Conservation (phyloP, 345 rosid genomes). For the Aquilaria sinensis region DNA sequence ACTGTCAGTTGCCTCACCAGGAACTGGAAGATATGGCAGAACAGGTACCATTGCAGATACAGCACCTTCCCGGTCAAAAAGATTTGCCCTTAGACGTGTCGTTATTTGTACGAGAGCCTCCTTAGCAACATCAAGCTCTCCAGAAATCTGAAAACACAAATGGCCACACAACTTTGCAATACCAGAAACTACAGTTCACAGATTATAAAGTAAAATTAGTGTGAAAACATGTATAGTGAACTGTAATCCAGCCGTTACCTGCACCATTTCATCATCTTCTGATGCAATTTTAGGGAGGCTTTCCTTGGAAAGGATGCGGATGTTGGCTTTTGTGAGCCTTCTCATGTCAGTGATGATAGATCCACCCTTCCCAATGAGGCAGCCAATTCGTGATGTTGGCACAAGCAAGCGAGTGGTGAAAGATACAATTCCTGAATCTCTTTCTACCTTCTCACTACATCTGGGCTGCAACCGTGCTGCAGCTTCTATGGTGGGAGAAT, state of each 20-base stretch:
- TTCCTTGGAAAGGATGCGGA: slow-evolving; percentile 84
- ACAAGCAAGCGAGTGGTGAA: slow-evolving; percentile 88
- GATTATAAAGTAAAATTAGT: slow-evolving; percentile 11
- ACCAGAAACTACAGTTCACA: not conserved
- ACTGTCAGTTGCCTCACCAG: slow-evolving; percentile 53
- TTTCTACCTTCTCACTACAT: slow-evolving; percentile 87
- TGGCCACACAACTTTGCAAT: not conserved
- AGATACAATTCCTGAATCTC: slow-evolving; percentile 92
- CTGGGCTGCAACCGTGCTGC: slow-evolving; percentile 83
- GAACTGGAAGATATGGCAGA: slow-evolving; percentile 77
- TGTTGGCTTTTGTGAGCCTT: slow-evolving; percentile 80
- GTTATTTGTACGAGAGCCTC: slow-evolving; percentile 87
- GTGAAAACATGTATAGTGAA: not conserved
- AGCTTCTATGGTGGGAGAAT: slow-evolving; percentile 87
- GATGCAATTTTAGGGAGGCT: slow-evolving; percentile 85
- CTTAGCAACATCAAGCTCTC: slow-evolving; percentile 93
- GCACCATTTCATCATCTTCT: slow-evolving; percentile 96
- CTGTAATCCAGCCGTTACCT: slow-evolving; percentile 37
- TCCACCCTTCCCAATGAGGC: slow-evolving; percentile 96
- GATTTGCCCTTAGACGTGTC: slow-evolving; percentile 75
- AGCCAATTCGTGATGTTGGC: slow-evolving; percentile 89
- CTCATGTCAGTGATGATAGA: slow-evolving; percentile 88
- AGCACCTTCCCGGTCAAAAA: slow-evolving; percentile 86
- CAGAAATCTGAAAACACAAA: slow-evolving; percentile 52
- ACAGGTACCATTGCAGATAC: slow-evolving; percentile 75